Conservation (phyloP, 805 yeast species). For the Teunomyces gatunensis region DNA sequence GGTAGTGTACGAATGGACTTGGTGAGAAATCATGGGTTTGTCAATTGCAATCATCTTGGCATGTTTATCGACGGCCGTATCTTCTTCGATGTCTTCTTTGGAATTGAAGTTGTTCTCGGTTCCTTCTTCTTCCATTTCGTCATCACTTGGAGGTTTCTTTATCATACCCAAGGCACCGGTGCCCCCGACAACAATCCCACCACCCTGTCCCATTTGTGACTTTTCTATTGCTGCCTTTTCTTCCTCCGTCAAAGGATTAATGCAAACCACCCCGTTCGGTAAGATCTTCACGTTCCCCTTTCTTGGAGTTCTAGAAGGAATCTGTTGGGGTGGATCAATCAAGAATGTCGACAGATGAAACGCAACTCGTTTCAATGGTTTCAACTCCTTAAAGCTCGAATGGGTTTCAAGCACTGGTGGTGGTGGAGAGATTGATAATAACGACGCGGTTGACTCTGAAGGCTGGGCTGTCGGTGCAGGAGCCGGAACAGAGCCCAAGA, state of each 20-base stretch:
- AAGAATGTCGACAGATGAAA: constrained; percentile 42
- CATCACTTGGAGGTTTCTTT: constrained; percentile 8
- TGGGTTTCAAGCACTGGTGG: constrained; percentile 2
- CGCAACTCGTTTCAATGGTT: constrained; percentile 41
- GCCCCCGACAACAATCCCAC: constrained; percentile 79
- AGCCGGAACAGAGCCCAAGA: not conserved
- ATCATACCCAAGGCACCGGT: constrained; percentile 59
- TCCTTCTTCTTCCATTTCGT: constrained; percentile 11
- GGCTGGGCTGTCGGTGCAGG: constrained; percentile 4
- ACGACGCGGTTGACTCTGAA: constrained; percentile 1
- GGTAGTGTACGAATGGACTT: constrained; percentile 21
- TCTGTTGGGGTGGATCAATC: constrained; percentile 82
- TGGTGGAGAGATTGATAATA: not conserved
- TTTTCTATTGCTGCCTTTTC: constrained; percentile 45
- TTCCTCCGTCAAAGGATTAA: constrained; percentile 54
- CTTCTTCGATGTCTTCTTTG: constrained; percentile 15
- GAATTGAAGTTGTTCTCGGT: constrained; percentile 6
- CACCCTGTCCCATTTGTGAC: constrained; percentile 43
- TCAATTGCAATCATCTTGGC: constrained; percentile 28
- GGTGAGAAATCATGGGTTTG: constrained; percentile 27
- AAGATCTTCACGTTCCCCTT: constrained; percentile 67
- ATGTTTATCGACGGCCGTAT: constrained; percentile 20
- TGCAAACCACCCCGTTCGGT: constrained; percentile 51
- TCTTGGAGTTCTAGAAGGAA: constrained; percentile 81
- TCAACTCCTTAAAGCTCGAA: constrained; percentile 30